Conservation (phyloP, 176 grass and related monocot species). For the Musa acuminata region DNA sequence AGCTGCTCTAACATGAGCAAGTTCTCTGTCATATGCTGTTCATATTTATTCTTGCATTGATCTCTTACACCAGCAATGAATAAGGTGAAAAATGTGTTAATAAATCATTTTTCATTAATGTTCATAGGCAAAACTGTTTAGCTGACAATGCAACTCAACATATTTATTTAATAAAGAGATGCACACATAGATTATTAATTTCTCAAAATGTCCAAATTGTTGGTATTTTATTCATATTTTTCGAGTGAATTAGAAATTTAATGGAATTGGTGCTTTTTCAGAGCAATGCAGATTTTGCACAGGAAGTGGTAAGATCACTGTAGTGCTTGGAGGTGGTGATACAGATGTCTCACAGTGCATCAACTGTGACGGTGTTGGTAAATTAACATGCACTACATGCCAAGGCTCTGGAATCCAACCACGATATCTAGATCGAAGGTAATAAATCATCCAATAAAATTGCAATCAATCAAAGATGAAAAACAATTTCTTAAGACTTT, state of each 20-base stretch:
- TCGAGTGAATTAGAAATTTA: background rate
- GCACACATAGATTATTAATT: too few species aligned
- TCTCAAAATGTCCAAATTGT: background rate
- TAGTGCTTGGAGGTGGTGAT: constrained; percentile 70
- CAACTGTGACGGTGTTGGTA: constrained; percentile 77
- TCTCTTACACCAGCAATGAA: too few species aligned
- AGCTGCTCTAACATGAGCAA: too few species aligned
- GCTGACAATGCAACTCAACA: too few species aligned
- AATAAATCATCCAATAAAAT: background rate
- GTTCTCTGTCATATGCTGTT: too few species aligned
- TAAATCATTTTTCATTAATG: too few species aligned
- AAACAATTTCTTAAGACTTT: background rate
- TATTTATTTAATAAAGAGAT: too few species aligned
- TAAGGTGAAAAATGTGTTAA: too few species aligned
- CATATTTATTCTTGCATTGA: too few species aligned
- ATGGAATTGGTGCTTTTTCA: constrained; percentile 45
- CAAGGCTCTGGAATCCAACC: constrained; percentile 95
- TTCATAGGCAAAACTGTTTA: too few species aligned
- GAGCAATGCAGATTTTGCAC: constrained; percentile 90
- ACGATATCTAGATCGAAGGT: constrained; percentile 98
- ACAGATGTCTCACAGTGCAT: constrained; percentile 73
- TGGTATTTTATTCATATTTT: background rate
- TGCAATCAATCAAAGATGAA: background rate
- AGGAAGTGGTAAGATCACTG: constrained; percentile 55
- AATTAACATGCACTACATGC: constrained; percentile 92